A percentile compares a stretch with the other conserved stretches of the same genome.
These are phyloP conservation scores for Dioszegia aurantiaca DNA, from an alignment of 768 basidiomycete genomes.

Conservation along the genomic window DNA sequence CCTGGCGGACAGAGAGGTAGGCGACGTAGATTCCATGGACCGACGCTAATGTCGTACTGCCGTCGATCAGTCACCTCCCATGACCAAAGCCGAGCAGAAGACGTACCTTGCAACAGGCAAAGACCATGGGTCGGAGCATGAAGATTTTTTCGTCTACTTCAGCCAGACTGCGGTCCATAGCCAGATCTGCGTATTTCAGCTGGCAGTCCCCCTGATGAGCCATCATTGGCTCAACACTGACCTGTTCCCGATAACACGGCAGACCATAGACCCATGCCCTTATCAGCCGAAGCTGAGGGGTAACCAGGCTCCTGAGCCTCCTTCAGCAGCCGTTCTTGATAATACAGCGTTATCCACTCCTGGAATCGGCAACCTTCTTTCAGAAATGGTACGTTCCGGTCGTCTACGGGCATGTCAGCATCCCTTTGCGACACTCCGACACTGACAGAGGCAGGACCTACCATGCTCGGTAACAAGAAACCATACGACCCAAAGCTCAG, in stretches of 20 bases:
- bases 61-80: no score
- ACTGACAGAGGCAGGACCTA: constrained; percentile 22
- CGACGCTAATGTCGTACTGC: constrained; percentile 47
- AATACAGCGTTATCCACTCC: constrained; percentile 42
- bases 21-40: constrained; percentile 43
- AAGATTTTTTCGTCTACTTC: constrained; percentile 52
- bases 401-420: constrained; percentile 35
- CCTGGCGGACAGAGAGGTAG: constrained; percentile 37
- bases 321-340: constrained; percentile 45
- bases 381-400: constrained; percentile 41
- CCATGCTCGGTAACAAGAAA: constrained; percentile 50
- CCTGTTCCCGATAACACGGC: constrained; percentile 36
- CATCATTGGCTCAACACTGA: constrained; percentile 16
- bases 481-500: constrained; percentile 49
- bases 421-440: neutral
- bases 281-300: constrained; percentile 45
- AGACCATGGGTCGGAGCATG: constrained; percentile 54
- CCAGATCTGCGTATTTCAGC: constrained; percentile 15
- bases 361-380: constrained; percentile 37
- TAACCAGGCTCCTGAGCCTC: constrained; percentile 52
- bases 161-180: constrained; percentile 30
- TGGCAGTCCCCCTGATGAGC: no score
- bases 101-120: constrained; percentile 54
- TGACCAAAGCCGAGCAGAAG: no score
- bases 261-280: constrained; percentile 48